Base-by-base conservation (phyloP, 129 eudicot genomes). In the Flaveria linearis region DNA sequence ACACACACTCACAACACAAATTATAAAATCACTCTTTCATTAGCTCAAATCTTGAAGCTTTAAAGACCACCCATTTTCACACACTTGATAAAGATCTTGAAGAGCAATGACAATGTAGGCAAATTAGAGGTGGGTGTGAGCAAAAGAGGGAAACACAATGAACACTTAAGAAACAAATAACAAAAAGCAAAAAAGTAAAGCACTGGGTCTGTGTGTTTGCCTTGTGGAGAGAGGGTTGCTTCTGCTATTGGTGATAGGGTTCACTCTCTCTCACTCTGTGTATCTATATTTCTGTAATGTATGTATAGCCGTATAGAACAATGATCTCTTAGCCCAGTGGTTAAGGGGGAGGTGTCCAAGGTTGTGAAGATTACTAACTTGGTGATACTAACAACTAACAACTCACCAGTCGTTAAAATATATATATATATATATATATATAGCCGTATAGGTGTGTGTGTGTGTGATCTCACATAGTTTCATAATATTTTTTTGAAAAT, bases 121-220 rank as follows among this genome's bases (percentile, higher is more conserved):
- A 47, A 36, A 66, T 30, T 66, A 22, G 56, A 53, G 53, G 68
- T 68, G 77, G 64, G 74, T 71, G 45, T 61, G 51, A 18, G 36
- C 46, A 47, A 69, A 69, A 14, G 62, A 23, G 64, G 76, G 82
- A 43, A 60, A 72, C 82, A 78, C 63, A 78, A 78, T 71, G 78
- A 63, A 64, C 12, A 51, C 83, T 63, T 39, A 72, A 49, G 56
- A 79, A 63, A 49, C 73, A 71, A 14, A 58, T 50, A 51, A 22
- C 73, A 66, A 68, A 36, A 78, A 69, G 76, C 62, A 71, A 45
- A 72, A 50, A 78, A 50, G 71, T 57, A 50, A 71, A 71, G 47
- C 52, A n/a, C 22, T 20, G 22, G 22, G 22, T 20, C 2, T 61
- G 63, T 69, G 56, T 57, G 53, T 47, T 5, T 79, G 83, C 82